Evolutionary conservation across 164 flowering plant genomes (phyloP), one percentile per base, ranked within the genome.

Genomic region (Berberis vulgaris): DNA sequence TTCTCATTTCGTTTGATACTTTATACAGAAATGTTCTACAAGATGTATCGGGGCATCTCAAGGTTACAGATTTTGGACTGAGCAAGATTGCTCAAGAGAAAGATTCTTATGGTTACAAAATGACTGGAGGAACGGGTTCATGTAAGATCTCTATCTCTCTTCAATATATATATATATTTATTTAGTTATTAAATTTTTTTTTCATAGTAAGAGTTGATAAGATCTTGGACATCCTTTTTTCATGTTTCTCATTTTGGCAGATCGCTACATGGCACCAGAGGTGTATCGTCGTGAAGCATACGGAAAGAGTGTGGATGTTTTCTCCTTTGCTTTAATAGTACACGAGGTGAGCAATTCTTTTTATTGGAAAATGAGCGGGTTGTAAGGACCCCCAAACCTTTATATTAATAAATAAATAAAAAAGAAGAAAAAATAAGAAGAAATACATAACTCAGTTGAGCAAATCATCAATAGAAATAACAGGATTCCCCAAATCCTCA

Each of bases 211-310:
- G 26, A 26, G 26, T 26, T 26, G 26, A 26, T 26, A 26, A 26
- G 26, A 26, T 26, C 26, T 26, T 26, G 26, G 26, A 26, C 26
- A 26, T 26, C 26, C 26, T 26, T 46, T 8, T 45, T 42, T 47
- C 13, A 58, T 56, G 46, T 45, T 65, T 52, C 42, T 50, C 39
- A 58, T 69, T 8, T 62, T 64, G 6, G 62, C 74, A 84, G 88
- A 77, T 74, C 85, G 85, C 55, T 82, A 84, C 62, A 80, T 84
- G 85, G 88, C 88, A 49, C 88, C 85, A n/a, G 88, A 84, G 67
- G 88, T 84, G 38, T 84, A 74, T 66, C 81, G 88, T 53, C 70
- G 85, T 59, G 88, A 84, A 71, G 76, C 84, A 49, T 84, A 84
- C 72, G 88, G 86, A 69, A 80, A 76, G 74, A 80, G 83, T 67